Evolutionary conservation across 2,329 filamentous ascomycete genomes (phyloP), one percentile per base, ranked within the genome.

Genomic region (Lecanicillium sp.): DNA sequence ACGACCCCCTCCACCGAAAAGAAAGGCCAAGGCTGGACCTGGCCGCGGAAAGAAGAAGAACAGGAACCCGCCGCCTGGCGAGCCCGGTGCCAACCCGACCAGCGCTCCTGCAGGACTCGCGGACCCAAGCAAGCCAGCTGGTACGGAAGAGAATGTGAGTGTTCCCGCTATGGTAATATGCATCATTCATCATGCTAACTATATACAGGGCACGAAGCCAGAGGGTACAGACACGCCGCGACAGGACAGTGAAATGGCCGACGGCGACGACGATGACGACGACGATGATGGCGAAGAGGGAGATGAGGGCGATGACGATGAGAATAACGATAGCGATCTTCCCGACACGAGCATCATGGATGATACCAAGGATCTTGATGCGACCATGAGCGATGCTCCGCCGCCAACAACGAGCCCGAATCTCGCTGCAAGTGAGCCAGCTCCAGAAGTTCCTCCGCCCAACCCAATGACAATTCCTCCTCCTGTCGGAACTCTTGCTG

Each of bases 11-110:
- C 83, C 84, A 1, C 85, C 85, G 0, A 88, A 87, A 58, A 81
- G 86, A 58, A 94, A 90, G 68, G 70, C 75, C 34, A 89, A 85
- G 59, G 84, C 62, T 19, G 71, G 86, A 0, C 79, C 84, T 27
- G 87, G 87, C 7, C 77, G 87, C 45, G 86, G 86, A 13, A 74
- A 79, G 45, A 90, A 83, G 71, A 89, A 84, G 73, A 85, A 81
- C 61, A 87, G 81, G 57, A 56, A 67, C 49, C 62, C 63, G 13
- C 44, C 64, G 11, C 61, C 62, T 2, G 52, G 57, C 3, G 59
- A 64, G 49, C 37, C 46, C 15, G 37, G 41, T 3, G 40, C 44
- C 9, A 39, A 42, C 18, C 35, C 30, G 31, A 59, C 42, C 18
- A 62, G 44, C 58, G 55, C 57, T 17, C 60, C 63, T 22, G 56